Percentiles rank a stretch among this genome's conserved stretches.
Conservation (phyloP, 805 yeast species). For the Pichia scutulata region DNA sequence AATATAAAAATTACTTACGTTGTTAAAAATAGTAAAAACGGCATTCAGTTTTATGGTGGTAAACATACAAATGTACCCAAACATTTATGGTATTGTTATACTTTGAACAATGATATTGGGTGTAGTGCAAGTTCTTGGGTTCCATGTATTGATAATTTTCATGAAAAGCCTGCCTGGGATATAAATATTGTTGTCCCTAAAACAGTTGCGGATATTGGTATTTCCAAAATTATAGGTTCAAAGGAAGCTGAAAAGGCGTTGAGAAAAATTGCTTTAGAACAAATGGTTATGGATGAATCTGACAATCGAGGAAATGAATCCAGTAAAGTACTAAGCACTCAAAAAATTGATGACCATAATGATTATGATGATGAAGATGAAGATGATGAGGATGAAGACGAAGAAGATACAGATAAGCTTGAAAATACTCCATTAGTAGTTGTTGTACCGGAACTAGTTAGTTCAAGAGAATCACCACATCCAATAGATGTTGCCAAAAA, state of each 20-base stretch:
- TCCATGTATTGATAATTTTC: constrained; percentile 85
- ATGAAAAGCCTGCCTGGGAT: constrained; percentile 91
- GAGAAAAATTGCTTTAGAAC: constrained; percentile 20
- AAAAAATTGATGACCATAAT: constrained; percentile 20
- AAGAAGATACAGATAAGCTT: constrained; percentile 38
- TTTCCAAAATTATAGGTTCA: constrained; percentile 35
- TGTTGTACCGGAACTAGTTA: constrained; percentile 62
- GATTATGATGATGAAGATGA: constrained; percentile 33
- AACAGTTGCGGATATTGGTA: constrained; percentile 64
- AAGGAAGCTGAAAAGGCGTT: constrained; percentile 28
- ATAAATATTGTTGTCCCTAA: constrained; percentile 79
- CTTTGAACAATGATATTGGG: constrained; percentile 70
- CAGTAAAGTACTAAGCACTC: constrained; percentile 20
- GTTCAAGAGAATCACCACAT: constrained; percentile 65
- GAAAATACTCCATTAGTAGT: constrained; percentile 46
- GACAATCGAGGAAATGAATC: constrained; percentile 2
- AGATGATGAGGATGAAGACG: constrained; percentile 21
- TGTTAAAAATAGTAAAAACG: constrained; percentile 59
- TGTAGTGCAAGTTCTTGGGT: constrained; percentile 94
- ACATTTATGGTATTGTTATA: constrained; percentile 75
- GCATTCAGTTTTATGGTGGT: constrained; percentile 68
- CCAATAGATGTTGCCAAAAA: constrained; percentile 70
- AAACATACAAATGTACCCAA: constrained; percentile 37
- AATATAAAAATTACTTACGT: constrained; percentile 61
- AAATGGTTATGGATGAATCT: constrained; percentile 32